Conservation (phyloP, 2,329 filamentous ascomycete genomes). For the Diplodia scrobiculata region DNA sequence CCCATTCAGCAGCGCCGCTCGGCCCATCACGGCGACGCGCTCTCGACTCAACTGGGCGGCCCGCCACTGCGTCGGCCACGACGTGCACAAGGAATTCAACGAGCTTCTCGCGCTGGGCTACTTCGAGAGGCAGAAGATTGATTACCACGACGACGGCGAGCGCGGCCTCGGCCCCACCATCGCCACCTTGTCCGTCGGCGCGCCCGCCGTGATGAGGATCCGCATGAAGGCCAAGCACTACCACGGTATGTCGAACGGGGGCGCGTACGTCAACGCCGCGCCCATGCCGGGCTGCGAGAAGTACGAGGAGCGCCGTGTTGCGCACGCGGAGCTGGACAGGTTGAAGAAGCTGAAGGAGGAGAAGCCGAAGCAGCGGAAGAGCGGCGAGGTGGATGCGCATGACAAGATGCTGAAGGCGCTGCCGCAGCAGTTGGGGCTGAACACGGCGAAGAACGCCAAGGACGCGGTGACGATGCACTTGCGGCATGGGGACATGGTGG, state of each 20-base stretch:
- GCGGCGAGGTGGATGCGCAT: too few species aligned
- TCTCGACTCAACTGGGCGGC: slow-evolving; percentile 61
- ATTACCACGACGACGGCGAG: slow-evolving; percentile 69
- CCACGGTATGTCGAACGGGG: slow-evolving; percentile 41
- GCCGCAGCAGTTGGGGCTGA: slow-evolving; percentile 44
- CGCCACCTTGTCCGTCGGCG: slow-evolving; percentile 63
- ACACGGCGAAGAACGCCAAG: slow-evolving; percentile 35
- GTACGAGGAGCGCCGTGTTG: slow-evolving; percentile 42
- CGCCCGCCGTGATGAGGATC: slow-evolving; percentile 60
- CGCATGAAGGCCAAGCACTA: slow-evolving; percentile 58
- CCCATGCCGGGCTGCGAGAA: slow-evolving; percentile 39
- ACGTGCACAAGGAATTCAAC: slow-evolving; percentile 56
- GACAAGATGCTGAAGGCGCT: slow-evolving; percentile 35
- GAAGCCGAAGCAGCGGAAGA: too few species aligned
- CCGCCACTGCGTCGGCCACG: slow-evolving; percentile 44
- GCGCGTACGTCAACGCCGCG: slow-evolving; percentile 39
- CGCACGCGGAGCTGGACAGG: slow-evolving; percentile 37
- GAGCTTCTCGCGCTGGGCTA: slow-evolving; percentile 66
- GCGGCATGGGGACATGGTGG: slow-evolving; percentile 64
- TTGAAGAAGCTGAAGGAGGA: slow-evolving; percentile 31
- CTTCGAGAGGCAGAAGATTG: slow-evolving; percentile 61
- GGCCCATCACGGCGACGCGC: slow-evolving; percentile 54
- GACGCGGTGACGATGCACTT: slow-evolving; percentile 52
- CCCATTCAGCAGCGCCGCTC: slow-evolving; percentile 38
- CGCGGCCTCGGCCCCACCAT: slow-evolving; percentile 63